These are phyloP conservation scores for Mycena polygramma DNA, from an alignment of 768 basidiomycete species.

Conservation along the genomic window DNA sequence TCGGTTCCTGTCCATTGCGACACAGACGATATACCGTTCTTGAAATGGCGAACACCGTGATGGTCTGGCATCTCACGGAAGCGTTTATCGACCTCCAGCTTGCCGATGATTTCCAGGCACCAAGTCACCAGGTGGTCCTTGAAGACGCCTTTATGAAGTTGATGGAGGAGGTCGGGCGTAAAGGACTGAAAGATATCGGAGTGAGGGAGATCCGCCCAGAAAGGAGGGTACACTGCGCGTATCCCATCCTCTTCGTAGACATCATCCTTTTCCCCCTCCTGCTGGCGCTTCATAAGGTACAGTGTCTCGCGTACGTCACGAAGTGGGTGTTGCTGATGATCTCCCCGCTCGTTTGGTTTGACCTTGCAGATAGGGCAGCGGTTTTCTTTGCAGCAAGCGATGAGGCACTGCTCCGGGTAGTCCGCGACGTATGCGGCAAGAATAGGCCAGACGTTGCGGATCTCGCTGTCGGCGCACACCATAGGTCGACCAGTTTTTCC, in stretches of 20 bases:
- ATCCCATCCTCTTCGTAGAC: conserved; percentile 38
- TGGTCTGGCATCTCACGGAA: conserved; percentile 47
- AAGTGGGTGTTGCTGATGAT: conserved; percentile 45
- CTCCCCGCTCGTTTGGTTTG: conserved; percentile 37
- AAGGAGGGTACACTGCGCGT: conserved; percentile 44
- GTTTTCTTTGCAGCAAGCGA: conserved; percentile 34
- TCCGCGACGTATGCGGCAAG: conserved; percentile 35
- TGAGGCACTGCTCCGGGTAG: conserved; percentile 27
- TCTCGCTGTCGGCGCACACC: conserved; percentile 37
- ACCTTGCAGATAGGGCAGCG: conserved; percentile 14
- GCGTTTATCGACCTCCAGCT: conserved; percentile 48
- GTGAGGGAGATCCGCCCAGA: conserved; percentile 56
- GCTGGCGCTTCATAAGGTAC: conserved; percentile 40
- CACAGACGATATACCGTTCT: conserved; percentile 48
- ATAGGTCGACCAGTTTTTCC: conserved; percentile 4
- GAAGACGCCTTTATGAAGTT: conserved; percentile 65
- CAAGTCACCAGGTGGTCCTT: conserved; percentile 57
- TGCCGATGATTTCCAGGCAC: no score
- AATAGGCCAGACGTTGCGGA: conserved; percentile 28
- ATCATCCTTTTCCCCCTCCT: conserved; percentile 18
- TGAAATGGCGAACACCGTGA: conserved; percentile 48
- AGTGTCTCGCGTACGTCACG: conserved; percentile 10
- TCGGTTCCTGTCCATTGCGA: conserved; percentile 53
- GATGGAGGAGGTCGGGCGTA: conserved; percentile 61
- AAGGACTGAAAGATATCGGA: conserved; percentile 54